Base-by-base conservation (phyloP, 176 grass and related monocot genomes). In the Triticum urartu region DNA sequence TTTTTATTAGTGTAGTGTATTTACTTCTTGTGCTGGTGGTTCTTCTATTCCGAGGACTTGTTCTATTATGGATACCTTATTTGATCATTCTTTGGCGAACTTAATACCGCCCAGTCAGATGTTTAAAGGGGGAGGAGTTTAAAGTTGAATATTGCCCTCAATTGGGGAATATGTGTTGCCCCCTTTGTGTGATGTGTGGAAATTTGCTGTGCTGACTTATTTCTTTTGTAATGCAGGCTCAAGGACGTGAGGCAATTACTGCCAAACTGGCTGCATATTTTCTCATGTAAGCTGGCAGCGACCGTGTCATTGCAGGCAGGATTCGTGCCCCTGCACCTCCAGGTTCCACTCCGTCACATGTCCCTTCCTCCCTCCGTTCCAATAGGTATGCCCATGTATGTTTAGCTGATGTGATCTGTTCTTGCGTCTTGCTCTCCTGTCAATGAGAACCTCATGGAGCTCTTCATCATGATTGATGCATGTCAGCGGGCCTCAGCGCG, bases 371-470 rank as follows among this genome's bases (percentile, higher is more conserved):
- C 39, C 39, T 40, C 4, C 30, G 42, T 84, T 34, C 22, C 39
- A 40, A 40, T 40, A 40, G 39, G 39, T 40, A 40, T 40, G 9
- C 39, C 39, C 39, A 40, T 40, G 39, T 8, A 40, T 40, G 39
- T 40, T 9, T 40, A 40, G 39, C 39, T 40, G 39, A 9, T 2
- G 39, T 40, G 39, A 40, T 40, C 39, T 1, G 39, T 40, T 40
- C 39, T 40, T 40, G 39, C 39, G 35, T 39, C 93, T 7, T 95
- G 89, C 54, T 94, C 96, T 8, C 96, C 91, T 3, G 93, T 92
- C 73, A 98, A 98, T 47, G 96, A 98, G 64, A 94, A 98, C 75
- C 93, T 98, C 70, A 90, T 98, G 90, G 96, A 95, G 75, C 94
- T 98, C 79, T 85, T 98, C 45, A 78, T 98, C 84, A 98, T 95